Base-by-base conservation (phyloP, 306 rosid species). In the Dalbergia cochinchinensis region DNA sequence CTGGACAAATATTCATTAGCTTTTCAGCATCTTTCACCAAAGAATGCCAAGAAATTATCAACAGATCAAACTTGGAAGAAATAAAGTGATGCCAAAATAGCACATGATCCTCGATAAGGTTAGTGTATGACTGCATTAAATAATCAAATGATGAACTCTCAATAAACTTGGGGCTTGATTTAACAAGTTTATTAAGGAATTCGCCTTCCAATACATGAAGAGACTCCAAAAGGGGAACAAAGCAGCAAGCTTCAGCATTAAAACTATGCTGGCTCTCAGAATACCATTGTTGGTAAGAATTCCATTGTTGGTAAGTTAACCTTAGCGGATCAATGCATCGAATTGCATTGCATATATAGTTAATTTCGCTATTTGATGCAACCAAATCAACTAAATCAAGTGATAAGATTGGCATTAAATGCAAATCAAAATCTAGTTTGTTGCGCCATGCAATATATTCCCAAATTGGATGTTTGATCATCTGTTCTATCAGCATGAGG, bases 391-490 rank as follows among this genome's bases (percentile, higher is more conserved):
- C 81, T 6, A 88, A 76, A 78, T 90, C 95, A 15, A 88, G 67
- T 15, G 94, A 88, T 44, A 92, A 83, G 62, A 94, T 60, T 37
- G 97, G 97, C 26, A 80, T 79, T 58, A 86, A 85, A 51, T 73
- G 74, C 86, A 80, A 74, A 65, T 85, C 88, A 77, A 44, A 66
- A 79, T 85, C 87, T 39, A 83, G 72, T 82, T 33, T 61, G 26
- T 82, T 74, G 55, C 62, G 69, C 44, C 51, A 8, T 60, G 80
- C 82, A 66, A 91, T 76, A 78, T 86, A 89, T 59, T 86, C 77
- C 99, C 97, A 92, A 58, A 92, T 73, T 71, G 88, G 90, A 88
- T 95, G 99, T 68, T 87, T 64, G 71, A 86, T 79, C 59, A 87
- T 79, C 75, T 77, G 84, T 41, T 77, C 84, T 35, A 89, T 39